Percentiles rank a stretch among this genome's conserved stretches.
These are phyloP conservation scores for Lachnellula subtilissima DNA, from an alignment of 2,329 filamentous ascomycete genomes.

Conservation along the genomic window DNA sequence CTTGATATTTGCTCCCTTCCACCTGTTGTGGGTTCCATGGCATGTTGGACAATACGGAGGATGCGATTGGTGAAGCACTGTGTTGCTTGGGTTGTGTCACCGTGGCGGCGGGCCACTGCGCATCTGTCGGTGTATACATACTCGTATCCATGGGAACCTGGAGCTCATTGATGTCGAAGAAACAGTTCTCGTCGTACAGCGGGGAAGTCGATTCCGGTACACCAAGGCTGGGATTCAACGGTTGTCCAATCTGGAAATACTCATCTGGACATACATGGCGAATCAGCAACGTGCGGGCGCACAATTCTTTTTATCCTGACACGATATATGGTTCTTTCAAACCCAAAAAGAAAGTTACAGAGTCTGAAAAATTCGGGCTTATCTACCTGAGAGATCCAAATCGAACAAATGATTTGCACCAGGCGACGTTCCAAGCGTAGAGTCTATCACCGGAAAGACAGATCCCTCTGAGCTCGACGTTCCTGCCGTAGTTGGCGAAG, in stretches of 20 bases:
- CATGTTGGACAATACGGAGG: slow-evolving; percentile 4
- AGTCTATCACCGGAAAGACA: slow-evolving; percentile 15
- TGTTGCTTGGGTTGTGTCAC: slow-evolving; percentile 4
- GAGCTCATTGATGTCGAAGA: slow-evolving; percentile 12
- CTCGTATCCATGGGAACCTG: slow-evolving; percentile 4
- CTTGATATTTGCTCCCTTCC: slow-evolving; percentile 13
- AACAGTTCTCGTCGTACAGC: slow-evolving; percentile 11
- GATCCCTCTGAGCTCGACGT: slow-evolving; percentile 23
- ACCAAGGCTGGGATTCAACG: slow-evolving; percentile 6
- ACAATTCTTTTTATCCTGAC: background rate
- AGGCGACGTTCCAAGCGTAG: slow-evolving; percentile 11
- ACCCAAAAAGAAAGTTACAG: background rate
- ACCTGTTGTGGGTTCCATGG: slow-evolving; percentile 24
- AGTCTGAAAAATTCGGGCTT: background rate
- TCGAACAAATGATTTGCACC: slow-evolving; percentile 9
- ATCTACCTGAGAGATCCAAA: slow-evolving; percentile 21
- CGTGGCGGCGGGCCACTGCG: slow-evolving; percentile 11
- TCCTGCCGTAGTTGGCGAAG: slow-evolving; percentile 16
- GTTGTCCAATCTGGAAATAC: slow-evolving; percentile 14
- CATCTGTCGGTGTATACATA: slow-evolving; percentile 7
- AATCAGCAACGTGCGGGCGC: slow-evolving; percentile 6
- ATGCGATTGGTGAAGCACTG: slow-evolving; percentile 3
- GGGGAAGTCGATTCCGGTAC: slow-evolving; percentile 8
- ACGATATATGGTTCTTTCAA: background rate
- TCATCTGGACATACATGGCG: slow-evolving; percentile 8